A percentile compares a stretch with the other conserved stretches of the same genome.
phyloP scores from a whole-genome alignment of 2,329 filamentous ascomycete genomes.

The Dothideomycetes sp. region DNA sequence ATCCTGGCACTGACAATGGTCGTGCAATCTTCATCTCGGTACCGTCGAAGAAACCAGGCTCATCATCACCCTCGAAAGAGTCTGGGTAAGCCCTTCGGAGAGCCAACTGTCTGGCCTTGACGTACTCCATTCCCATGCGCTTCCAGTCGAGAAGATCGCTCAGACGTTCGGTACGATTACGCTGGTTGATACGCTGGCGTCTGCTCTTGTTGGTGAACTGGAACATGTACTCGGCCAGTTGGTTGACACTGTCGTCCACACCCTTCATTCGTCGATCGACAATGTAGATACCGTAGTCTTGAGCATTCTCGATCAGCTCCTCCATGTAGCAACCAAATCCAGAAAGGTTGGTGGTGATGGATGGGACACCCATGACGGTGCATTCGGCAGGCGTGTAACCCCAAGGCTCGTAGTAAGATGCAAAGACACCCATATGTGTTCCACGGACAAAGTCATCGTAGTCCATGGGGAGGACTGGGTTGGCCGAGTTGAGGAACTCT shows the following conservation, averaged over 20 bases:
- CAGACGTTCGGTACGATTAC: conserved; percentile 88
- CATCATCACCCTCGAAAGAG: conserved; percentile 67
- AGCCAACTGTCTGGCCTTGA: conserved; percentile 90
- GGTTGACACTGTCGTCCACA: conserved; percentile 94
- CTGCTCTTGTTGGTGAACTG: conserved; percentile 90
- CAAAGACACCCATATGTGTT: conserved; percentile 89
- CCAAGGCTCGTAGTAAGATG: conserved; percentile 99
- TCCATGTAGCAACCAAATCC: conserved; percentile 99
- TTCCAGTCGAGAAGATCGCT: conserved; percentile 98
- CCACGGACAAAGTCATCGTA: conserved; percentile 98
- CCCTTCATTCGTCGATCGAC: conserved; percentile 92
- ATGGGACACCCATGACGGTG: conserved; percentile 97
- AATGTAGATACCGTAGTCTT: conserved; percentile 98
- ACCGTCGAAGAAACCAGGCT: conserved; percentile 82
- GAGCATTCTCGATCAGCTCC: conserved; percentile 94
- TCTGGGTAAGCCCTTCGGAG: conserved; percentile 82
- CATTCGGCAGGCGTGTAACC: conserved; percentile 97
- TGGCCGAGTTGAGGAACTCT: conserved; percentile 91
- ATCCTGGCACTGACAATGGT: conserved; percentile 87
- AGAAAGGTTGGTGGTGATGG: conserved; percentile 94
- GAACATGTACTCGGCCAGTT: conserved; percentile 84
- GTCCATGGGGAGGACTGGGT: conserved; percentile 88
- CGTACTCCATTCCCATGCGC: conserved; percentile 98
- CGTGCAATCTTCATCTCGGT: conserved; percentile 92
- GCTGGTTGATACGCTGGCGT: conserved; percentile 95